A percentile compares a stretch with the other conserved stretches of the same genome.
These are phyloP conservation scores for Pseudophaeomoniella oleicola DNA, from an alignment of 2,329 filamentous ascomycete species.

Conservation along the genomic window DNA sequence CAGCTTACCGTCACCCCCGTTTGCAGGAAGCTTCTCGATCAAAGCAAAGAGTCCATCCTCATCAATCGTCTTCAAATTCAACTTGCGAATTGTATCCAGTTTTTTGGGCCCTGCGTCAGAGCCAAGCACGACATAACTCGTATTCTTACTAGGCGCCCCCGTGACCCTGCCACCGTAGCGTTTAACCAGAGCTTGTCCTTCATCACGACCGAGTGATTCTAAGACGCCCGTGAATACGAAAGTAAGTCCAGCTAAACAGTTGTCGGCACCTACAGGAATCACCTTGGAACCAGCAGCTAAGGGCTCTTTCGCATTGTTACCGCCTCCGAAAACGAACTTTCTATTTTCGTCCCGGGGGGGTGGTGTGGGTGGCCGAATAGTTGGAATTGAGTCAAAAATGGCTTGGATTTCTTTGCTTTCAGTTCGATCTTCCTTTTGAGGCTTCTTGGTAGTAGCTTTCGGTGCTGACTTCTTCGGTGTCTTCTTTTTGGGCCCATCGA, in stretches of 20 bases:
- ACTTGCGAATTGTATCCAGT: constrained; percentile 65
- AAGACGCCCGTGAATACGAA: constrained; percentile 95
- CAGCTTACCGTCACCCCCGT: constrained; percentile 76
- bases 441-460: constrained; percentile 24
- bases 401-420: constrained; percentile 63
- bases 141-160: constrained; percentile 74
- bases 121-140: constrained; percentile 83
- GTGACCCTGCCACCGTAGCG: constrained; percentile 88
- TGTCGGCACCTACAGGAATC: constrained; percentile 68
- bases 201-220: constrained; percentile 65
- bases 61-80: constrained; percentile 80
- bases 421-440: constrained; percentile 50
- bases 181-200: constrained; percentile 76
- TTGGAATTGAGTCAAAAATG: constrained; percentile 79
- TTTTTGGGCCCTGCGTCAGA: constrained; percentile 88
- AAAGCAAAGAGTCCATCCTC: constrained; percentile 84
- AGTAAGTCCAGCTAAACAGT: constrained; percentile 74
- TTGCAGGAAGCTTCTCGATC: constrained; percentile 65
- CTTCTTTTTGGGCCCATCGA: constrained; percentile 48
- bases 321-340: constrained; percentile 71
- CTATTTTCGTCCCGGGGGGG: constrained; percentile 51
- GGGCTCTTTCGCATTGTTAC: constrained; percentile 42
- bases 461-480: constrained; percentile 20
- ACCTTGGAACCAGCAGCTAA: constrained; percentile 51
- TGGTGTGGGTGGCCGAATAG: constrained; percentile 68